Percentiles rank a stretch among this genome's conserved stretches.
These are phyloP conservation scores for Mortierella sp. DNA, from an alignment of 371 early-diverging fungal species.

Conservation along the genomic window DNA sequence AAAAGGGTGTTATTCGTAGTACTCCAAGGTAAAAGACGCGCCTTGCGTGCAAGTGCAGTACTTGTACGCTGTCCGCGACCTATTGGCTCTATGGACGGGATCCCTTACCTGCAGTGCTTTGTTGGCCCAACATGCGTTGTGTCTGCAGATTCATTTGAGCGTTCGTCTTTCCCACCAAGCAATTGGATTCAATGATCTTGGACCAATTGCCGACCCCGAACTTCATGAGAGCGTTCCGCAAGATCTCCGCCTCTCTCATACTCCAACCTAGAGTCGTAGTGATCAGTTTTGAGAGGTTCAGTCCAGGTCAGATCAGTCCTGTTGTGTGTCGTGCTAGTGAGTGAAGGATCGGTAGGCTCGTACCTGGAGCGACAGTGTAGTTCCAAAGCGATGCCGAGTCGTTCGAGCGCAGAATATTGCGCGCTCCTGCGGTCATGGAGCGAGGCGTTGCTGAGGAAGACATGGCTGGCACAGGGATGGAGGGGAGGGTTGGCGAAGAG, in stretches of 20 bases:
- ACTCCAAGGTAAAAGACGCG: background rate
- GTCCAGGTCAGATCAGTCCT: background rate
- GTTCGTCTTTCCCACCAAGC: constrained; percentile 90
- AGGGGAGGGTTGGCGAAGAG: too few species aligned
- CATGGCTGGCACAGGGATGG: constrained; percentile 15
- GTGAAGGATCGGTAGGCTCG: background rate
- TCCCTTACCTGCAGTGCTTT: constrained; percentile 83
- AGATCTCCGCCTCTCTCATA: constrained; percentile 81
- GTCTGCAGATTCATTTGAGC: constrained; percentile 95
- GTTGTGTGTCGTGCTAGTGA: background rate
- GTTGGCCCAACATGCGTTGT: constrained; percentile 93
- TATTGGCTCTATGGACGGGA: background rate
- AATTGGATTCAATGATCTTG: constrained; percentile 88
- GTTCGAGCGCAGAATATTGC: constrained; percentile 90
- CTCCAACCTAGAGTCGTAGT: constrained; percentile 76
- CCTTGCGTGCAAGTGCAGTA: too few species aligned
- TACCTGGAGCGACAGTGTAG: constrained; percentile 90
- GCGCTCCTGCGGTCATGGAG: constrained; percentile 88
- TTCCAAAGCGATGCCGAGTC: constrained; percentile 94
- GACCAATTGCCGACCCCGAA: constrained; percentile 96
- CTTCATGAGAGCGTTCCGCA: constrained; percentile 86
- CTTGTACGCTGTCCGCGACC: too few species aligned
- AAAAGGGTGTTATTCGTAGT: background rate
- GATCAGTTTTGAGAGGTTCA: background rate
- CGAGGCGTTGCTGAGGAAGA: constrained; percentile 63